Base-by-base conservation (phyloP, 106 monocot species). In the Allium fistulosum region DNA sequence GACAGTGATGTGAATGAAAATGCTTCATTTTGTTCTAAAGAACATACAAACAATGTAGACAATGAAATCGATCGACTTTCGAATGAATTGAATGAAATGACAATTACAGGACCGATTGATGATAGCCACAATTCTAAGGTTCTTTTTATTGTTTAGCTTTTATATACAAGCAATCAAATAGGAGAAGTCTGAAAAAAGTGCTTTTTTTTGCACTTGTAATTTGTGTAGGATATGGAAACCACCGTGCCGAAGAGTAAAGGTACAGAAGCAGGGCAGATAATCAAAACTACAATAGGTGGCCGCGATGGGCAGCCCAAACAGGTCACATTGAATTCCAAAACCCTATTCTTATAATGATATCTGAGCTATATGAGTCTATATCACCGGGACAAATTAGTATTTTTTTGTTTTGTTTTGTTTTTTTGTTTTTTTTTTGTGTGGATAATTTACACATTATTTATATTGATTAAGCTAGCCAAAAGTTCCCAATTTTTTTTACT, bases 41-140 rank as follows among this genome's bases (percentile, higher is more conserved):
- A 37, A 37, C 37, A 37, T 5, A 37, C 37, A 2, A 37, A 37
- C 37, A 46, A 11, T 63, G 62, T 58, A 59, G 63, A 72, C 12
- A 12, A 37, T 48, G 78, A 57, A 59, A 45, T 46, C 16, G 75
- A 83, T 68, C 55, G 67, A 49, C 78, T 83, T 61, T 71, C 82
- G 26, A 78, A 75, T 66, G 70, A 83, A 72, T 71, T 83, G 75
- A 50, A 79, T 58, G 68, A 66, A 46, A 75, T 79, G 79, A 75
- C 62, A 68, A 83, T 75, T 48, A 73, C 22, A 62, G 75, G 72
- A 59, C 71, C 67, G 51, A 72, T 68, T 6, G 17, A 10, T 65
- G 28, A 18, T 61, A 50, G 52, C 49, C 22, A 11, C 51, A 28
- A 55, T 63, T 49, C 53, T 73, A 65, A 65, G 65, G 73, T 73